Conservation (phyloP, 2,329 filamentous ascomycete genomes). For the Diplodia sapinea region DNA sequence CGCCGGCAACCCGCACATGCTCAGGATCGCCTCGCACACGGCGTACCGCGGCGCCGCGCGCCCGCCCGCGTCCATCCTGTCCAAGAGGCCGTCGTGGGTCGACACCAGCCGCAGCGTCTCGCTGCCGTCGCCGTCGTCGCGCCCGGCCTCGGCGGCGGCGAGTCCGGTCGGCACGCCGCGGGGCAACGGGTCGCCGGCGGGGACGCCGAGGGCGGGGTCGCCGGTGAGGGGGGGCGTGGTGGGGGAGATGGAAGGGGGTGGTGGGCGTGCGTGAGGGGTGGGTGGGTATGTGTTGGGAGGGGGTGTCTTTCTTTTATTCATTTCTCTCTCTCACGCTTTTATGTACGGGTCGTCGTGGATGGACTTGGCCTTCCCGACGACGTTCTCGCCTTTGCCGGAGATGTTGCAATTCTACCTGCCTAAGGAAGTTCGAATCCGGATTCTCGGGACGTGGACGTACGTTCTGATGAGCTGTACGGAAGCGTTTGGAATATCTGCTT, state of each 20-base stretch:
- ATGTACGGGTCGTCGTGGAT: too few relatives aligned
- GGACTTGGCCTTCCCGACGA: too few relatives aligned
- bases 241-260: constrained; percentile 37
- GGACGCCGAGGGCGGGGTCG: too few relatives aligned
- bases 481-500: too few relatives aligned
- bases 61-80: constrained; percentile 26
- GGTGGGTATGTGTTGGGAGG: too few relatives aligned
- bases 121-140: background rate
- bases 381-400: too few relatives aligned
- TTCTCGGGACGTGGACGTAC: too few relatives aligned
- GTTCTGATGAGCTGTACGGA: too few relatives aligned
- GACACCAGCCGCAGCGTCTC: constrained; percentile 23
- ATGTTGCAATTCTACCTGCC: too few relatives aligned
- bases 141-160: background rate
- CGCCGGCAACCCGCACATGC: constrained; percentile 35
- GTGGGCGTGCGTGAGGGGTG: constrained; percentile 41
- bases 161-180: background rate
- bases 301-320: background rate
- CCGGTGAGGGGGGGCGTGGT: constrained; percentile 17
- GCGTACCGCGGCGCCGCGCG: constrained; percentile 34
- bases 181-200: background rate
- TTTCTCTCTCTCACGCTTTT: background rate
- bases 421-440: too few relatives aligned
- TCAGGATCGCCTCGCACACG: constrained; percentile 38
- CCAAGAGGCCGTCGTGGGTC: constrained; percentile 24